Evolutionary conservation across 352 stramenopile species (phyloP), one percentile per base, ranked within the genome.

Genomic region (Phytophthora sansomeana): DNA sequence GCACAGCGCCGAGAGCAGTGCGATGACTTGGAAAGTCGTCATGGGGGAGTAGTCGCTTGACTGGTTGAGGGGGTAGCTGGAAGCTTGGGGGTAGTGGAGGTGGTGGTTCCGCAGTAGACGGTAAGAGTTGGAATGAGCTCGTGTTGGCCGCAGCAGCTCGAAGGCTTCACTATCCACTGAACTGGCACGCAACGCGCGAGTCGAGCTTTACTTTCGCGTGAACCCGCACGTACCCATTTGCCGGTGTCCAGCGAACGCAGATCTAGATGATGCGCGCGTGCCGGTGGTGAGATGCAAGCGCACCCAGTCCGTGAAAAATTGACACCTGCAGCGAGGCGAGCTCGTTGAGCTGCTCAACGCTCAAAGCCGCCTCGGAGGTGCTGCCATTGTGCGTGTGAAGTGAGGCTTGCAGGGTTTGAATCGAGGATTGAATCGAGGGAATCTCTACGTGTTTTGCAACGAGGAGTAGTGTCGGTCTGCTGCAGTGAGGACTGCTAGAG

Each of bases 31-130:
- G 50, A 67, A 63, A 29, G 33, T 33, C 28, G 44, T 48, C 63
- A 72, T 72, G 8, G 43, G 19, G 16, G 30, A 17, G 48, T 67
- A 72, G 63, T 72, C 63, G 16, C n/a, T 51, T 55, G 63, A 63
- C 43, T 67, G 42, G 41, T 24, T 17, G n/a, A n/a, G n/a, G n/a
- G n/a, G 56, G 49, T 56, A 71, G 56, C 63, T 50, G 29, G 55
- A 35, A 53, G 63, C 63, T 62, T 42, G 47, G 39, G 13, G 39
- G 48, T 67, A 58, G 42, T 67, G 46, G 63, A 72, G 44, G 42
- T 58, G 50, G 63, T 72, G 53, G 62, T 60, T 70, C 62, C 39
- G 62, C 38, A 47, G 30, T 65, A 54, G 63, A 67, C 63, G 50
- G 57, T 54, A 52, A 67, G 36, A 51, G 57, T 30, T 72, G 50